Percentiles rank a stretch among this genome's conserved stretches.
Evolutionary conservation across 768 basidiomycete species (phyloP).

Genomic region (Crucibulum laeve): DNA sequence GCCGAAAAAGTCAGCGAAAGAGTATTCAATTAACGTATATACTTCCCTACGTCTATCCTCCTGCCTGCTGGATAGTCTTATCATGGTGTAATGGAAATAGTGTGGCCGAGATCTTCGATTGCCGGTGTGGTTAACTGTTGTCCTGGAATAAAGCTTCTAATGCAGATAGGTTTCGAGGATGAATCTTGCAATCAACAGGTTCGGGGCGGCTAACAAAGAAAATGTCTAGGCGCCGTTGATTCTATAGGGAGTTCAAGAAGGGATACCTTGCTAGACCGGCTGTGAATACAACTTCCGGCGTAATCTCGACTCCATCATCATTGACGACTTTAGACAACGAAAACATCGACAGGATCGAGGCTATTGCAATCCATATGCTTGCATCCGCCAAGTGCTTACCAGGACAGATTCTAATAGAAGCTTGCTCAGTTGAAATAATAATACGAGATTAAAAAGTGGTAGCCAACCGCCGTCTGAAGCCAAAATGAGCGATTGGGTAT

Average conservation of each 20-base stretch:
- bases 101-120: too few species aligned
- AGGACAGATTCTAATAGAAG: constrained; percentile 12
- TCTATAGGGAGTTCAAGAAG: not conserved
- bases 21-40: too few species aligned
- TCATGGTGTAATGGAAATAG: too few species aligned
- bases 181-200: not conserved
- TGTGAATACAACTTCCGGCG: constrained; percentile 18
- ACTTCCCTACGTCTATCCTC: too few species aligned
- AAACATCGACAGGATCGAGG: constrained; percentile 26
- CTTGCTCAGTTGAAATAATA: not conserved
- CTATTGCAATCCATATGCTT: constrained; percentile 26
- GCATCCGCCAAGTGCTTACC: constrained; percentile 29
- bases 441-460: not conserved
- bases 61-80: too few species aligned
- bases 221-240: not conserved
- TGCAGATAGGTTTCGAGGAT: not conserved
- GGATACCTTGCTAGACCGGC: constrained; percentile 29
- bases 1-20: too few species aligned
- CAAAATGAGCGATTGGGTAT: not conserved
- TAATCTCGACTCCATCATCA: constrained; percentile 8
- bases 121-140: too few species aligned
- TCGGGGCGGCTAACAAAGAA: not conserved
- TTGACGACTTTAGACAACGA: constrained; percentile 25
- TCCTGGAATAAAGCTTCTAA: too few species aligned
- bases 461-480: not conserved